phyloP scores from a whole-genome alignment of 805 yeast species.

The Zygoascus flipseniorum region DNA sequence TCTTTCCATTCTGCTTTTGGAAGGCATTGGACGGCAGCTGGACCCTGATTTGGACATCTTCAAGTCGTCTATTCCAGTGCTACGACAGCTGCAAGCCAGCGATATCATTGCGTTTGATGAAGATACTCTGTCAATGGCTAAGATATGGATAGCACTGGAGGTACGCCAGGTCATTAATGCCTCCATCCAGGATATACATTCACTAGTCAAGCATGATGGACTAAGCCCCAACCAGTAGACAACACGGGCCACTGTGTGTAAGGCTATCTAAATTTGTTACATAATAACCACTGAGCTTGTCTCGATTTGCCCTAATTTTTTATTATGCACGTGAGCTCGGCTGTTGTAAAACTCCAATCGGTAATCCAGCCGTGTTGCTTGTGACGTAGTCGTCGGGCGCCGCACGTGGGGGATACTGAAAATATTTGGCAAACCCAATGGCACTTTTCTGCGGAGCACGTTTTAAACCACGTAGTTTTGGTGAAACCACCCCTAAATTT shows the following conservation, averaged over 20 bases:
- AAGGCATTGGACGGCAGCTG: slow-evolving; percentile 91
- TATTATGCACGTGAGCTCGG: too few relatives aligned
- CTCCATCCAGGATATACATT: slow-evolving; percentile 60
- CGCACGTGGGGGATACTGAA: background rate
- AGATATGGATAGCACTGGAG: slow-evolving; percentile 87
- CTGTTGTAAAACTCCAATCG: too few relatives aligned
- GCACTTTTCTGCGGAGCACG: background rate
- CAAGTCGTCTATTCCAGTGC: slow-evolving; percentile 84
- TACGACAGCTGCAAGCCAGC: slow-evolving; percentile 61
- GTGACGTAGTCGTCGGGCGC: background rate
- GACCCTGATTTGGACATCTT: slow-evolving; percentile 91
- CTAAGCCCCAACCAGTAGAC: slow-evolving; percentile 54
- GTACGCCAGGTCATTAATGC: slow-evolving; percentile 79
- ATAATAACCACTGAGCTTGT: too few relatives aligned
- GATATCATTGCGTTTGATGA: slow-evolving; percentile 48
- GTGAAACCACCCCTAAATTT: background rate
- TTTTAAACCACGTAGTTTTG: background rate
- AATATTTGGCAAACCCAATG: background rate
- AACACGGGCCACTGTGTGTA: too few relatives aligned
- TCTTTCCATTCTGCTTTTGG: slow-evolving; percentile 83
- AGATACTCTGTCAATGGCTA: slow-evolving; percentile 69
- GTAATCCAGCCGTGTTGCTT: background rate
- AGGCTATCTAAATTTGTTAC: too few relatives aligned
- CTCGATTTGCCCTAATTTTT: too few relatives aligned
- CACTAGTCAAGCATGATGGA: slow-evolving; percentile 53